These are phyloP conservation scores for Ceratocystis eucalypticola DNA, from an alignment of 2,329 filamentous ascomycete genomes.

Conservation along the genomic window DNA sequence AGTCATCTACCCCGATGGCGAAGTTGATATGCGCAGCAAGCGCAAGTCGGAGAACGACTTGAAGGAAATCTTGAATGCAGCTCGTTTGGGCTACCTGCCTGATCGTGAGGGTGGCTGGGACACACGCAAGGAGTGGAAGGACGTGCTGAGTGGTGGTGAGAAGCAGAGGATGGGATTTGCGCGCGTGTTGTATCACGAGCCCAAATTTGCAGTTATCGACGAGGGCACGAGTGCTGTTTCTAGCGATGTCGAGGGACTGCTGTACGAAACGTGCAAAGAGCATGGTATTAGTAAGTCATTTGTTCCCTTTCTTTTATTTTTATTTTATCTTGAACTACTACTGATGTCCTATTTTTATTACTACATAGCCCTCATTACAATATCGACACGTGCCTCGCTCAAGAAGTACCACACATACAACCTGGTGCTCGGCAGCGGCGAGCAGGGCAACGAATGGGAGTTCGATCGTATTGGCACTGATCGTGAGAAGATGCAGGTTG, in stretches of 20 bases:
- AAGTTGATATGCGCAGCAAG: constrained; percentile 79
- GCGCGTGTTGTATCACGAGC: constrained; percentile 83
- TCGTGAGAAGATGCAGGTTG: constrained; percentile 81
- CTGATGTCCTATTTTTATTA: constrained; percentile 20
- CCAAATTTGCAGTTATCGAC: constrained; percentile 84
- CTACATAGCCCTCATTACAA: constrained; percentile 69
- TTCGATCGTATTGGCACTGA: constrained; percentile 89
- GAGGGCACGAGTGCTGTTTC: constrained; percentile 92
- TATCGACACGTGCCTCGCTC: constrained; percentile 83
- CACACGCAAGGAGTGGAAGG: constrained; percentile 95
- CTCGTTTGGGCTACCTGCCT: constrained; percentile 75
- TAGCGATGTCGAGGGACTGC: constrained; percentile 80
- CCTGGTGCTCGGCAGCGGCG: constrained; percentile 68
- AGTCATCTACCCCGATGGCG: constrained; percentile 93
- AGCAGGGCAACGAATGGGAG: constrained; percentile 75
- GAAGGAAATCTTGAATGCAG: constrained; percentile 64
- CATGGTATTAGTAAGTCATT: constrained; percentile 70
- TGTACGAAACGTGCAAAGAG: constrained; percentile 89
- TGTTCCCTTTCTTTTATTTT: neutral
- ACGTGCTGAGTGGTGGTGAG: constrained; percentile 91
- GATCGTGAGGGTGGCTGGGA: constrained; percentile 94
- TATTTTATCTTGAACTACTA: neutral
- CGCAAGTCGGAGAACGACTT: constrained; percentile 64
- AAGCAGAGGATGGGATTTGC: constrained; percentile 94
- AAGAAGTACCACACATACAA: constrained; percentile 95